A percentile compares a stretch with the other conserved stretches of the same genome.
These are phyloP conservation scores for Camellia lanceoleosa DNA, from an alignment of 148 eudicot genomes.

Conservation along the genomic window DNA sequence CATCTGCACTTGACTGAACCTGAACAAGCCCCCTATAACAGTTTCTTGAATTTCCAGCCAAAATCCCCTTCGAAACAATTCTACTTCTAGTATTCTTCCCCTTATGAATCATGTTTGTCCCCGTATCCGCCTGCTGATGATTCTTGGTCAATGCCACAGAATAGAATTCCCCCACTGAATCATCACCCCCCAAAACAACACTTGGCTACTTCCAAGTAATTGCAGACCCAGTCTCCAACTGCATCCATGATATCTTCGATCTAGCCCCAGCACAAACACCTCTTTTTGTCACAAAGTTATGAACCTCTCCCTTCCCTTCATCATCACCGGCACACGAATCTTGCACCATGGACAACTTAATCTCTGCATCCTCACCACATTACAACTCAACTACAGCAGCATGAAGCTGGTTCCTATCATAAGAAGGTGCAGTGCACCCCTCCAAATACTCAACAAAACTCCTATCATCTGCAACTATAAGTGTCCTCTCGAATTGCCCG, in stretches of 20 bases:
- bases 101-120: slow-evolving; percentile 95
- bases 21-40: slow-evolving; percentile 94
- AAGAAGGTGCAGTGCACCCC: slow-evolving; percentile 92
- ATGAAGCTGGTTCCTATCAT: slow-evolving; percentile 82
- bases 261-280: slow-evolving; percentile 79
- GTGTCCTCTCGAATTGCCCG: slow-evolving; percentile 89
- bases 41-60: slow-evolving; percentile 82
- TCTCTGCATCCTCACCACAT: slow-evolving; percentile 70
- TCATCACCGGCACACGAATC: slow-evolving; percentile 97
- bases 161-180: slow-evolving; percentile 90
- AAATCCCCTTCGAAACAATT: slow-evolving; percentile 90
- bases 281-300: slow-evolving; percentile 90
- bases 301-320: slow-evolving; percentile 82
- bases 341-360: slow-evolving; percentile 88
- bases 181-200: slow-evolving; percentile 88
- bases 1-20: slow-evolving; percentile 70
- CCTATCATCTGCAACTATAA: slow-evolving; percentile 87
- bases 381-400: slow-evolving; percentile 92
- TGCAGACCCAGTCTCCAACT: slow-evolving; percentile 96
- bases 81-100: slow-evolving; percentile 91
- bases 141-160: slow-evolving; percentile 92
- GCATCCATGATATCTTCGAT: slow-evolving; percentile 97
- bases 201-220: slow-evolving; percentile 99
- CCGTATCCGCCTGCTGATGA: slow-evolving; percentile 92
- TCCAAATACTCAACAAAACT: slow-evolving; percentile 94